Evolutionary conservation across 2,329 filamentous ascomycete species (phyloP).

Genomic region (Sphaerulina vaccinii): DNA sequence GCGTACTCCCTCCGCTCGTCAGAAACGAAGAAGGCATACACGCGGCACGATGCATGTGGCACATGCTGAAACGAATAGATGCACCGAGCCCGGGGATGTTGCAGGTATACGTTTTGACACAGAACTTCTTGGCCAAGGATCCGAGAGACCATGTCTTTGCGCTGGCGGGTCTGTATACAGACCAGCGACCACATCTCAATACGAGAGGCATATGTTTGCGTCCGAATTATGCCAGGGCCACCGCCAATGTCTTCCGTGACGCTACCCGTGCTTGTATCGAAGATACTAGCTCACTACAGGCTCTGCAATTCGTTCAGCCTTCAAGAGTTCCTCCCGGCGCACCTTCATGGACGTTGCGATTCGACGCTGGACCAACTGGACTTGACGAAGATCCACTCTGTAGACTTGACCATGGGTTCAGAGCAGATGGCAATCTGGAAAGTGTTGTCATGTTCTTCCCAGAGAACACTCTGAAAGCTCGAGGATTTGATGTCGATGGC

Average conservation of each 20-base stretch:
- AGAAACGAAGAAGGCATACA: not conserved
- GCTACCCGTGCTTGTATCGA: slow-evolving; percentile 2
- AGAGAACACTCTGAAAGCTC: not conserved
- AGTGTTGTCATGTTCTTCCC: not conserved
- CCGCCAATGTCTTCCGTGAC: not conserved
- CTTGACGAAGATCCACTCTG: not conserved
- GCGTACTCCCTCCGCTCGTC: not conserved
- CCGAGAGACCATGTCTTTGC: slow-evolving; percentile 3
- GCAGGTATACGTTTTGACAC: not conserved
- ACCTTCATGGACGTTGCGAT: not conserved
- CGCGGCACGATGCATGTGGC: not conserved
- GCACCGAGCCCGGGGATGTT: not conserved
- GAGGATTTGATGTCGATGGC: not conserved
- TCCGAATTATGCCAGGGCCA: not conserved
- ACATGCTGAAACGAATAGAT: not conserved
- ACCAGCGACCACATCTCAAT: not conserved
- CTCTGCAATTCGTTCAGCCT: not conserved
- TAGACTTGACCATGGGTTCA: not conserved
- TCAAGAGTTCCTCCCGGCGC: not conserved
- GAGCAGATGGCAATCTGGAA: not conserved
- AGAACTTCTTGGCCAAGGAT: not conserved
- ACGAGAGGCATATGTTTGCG: not conserved
- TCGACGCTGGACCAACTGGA: not conserved
- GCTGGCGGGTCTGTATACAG: not conserved
- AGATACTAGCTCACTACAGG: not conserved